Evolutionary conservation across 2,329 filamentous ascomycete genomes (phyloP).

Genomic region (Fusarium sp.): DNA sequence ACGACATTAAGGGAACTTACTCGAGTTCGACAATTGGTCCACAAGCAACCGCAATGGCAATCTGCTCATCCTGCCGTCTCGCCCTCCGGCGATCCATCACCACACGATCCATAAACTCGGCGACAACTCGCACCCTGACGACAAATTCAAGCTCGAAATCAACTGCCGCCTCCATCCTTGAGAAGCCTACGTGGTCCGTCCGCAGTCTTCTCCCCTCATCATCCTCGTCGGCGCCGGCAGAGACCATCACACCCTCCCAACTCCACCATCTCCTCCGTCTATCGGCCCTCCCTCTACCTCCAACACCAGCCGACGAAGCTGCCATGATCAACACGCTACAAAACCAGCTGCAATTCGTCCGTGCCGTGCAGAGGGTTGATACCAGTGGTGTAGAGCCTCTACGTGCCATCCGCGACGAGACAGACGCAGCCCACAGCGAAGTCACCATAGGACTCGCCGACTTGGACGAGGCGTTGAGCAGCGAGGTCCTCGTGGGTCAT

Average conservation of each 20-base stretch:
- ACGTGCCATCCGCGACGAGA: slow-evolving; percentile 85
- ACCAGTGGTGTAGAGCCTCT: slow-evolving; percentile 80
- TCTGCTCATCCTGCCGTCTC: slow-evolving; percentile 49
- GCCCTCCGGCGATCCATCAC: slow-evolving; percentile 40
- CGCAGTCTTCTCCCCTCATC: slow-evolving; percentile 73
- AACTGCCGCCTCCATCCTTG: slow-evolving; percentile 62
- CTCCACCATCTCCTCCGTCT: slow-evolving; percentile 88
- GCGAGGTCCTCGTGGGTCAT: slow-evolving; percentile 72
- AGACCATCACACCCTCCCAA: slow-evolving; percentile 72
- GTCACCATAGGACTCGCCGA: slow-evolving; percentile 69
- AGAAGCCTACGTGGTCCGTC: slow-evolving; percentile 86
- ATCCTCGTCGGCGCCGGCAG: slow-evolving; percentile 43
- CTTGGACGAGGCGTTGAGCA: slow-evolving; percentile 66
- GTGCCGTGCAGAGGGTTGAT: slow-evolving; percentile 83
- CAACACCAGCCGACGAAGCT: slow-evolving; percentile 70
- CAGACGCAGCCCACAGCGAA: slow-evolving; percentile 69
- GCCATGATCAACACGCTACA: slow-evolving; percentile 80
- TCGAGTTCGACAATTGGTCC: not conserved
- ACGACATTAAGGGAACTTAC: not conserved
- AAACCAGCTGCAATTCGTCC: slow-evolving; percentile 91
- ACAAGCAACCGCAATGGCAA: slow-evolving; percentile 39
- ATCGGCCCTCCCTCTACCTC: slow-evolving; percentile 84
- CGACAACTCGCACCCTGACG: slow-evolving; percentile 7
- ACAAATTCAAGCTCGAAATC: slow-evolving; percentile 21
- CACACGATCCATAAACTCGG: not conserved